Conservation (phyloP, 345 rosid species). For the Raphanus raphanistrum region DNA sequence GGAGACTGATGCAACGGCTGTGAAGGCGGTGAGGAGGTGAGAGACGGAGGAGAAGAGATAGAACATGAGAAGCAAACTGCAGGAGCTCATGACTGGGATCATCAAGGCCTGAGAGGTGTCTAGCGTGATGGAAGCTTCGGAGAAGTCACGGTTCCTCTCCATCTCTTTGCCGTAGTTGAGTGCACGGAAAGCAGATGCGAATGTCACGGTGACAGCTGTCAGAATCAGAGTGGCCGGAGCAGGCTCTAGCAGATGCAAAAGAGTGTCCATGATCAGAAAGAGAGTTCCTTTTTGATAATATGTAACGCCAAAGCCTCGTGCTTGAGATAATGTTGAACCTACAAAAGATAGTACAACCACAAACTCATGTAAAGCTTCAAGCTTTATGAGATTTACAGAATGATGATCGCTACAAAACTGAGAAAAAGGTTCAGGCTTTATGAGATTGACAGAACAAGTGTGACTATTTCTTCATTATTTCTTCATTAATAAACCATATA, state of each 20-base stretch:
- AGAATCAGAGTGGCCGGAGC: slow-evolving; percentile 78
- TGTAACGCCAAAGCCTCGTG: slow-evolving; percentile 11
- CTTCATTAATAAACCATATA: neutral
- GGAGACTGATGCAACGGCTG: slow-evolving; percentile 85
- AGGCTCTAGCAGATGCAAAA: slow-evolving; percentile 81
- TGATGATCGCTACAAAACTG: neutral
- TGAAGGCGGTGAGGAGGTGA: slow-evolving; percentile 83
- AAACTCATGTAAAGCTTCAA: neutral
- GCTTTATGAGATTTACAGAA: neutral
- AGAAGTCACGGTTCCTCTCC: slow-evolving; percentile 87
- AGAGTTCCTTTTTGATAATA: slow-evolving; percentile 9
- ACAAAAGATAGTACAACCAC: neutral
- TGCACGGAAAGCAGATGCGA: slow-evolving; percentile 94
- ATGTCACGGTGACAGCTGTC: slow-evolving; percentile 87
- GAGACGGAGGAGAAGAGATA: slow-evolving; percentile 92
- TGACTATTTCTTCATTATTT: neutral
- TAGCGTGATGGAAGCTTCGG: slow-evolving; percentile 80
- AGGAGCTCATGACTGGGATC: slow-evolving; percentile 98
- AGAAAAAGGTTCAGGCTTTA: neutral
- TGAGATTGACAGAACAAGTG: neutral
- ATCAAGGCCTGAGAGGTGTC: slow-evolving; percentile 89
- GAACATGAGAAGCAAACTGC: slow-evolving; percentile 95
- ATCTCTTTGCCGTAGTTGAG: slow-evolving; percentile 89
- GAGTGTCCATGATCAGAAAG: slow-evolving; percentile 66
- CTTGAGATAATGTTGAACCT: neutral